Conservation (phyloP, 371 early-diverging fungal species). For the Mortierella sp. region DNA sequence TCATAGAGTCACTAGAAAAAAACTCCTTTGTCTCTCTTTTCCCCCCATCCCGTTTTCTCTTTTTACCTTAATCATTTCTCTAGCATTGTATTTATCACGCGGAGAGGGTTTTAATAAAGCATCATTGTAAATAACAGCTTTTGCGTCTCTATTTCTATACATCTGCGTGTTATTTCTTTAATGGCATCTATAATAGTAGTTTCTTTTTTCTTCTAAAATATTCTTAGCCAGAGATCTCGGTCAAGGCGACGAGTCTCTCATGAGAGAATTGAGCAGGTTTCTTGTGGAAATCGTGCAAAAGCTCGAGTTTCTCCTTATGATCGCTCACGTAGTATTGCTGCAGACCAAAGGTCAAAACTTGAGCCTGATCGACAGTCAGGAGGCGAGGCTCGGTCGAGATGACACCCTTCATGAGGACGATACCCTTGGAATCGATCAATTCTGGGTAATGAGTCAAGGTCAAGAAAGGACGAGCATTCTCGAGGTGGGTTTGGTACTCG, state of each 20-base stretch:
- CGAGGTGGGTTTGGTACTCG: constrained; percentile 90
- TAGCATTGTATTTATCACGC: not conserved
- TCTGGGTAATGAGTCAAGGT: constrained; percentile 93
- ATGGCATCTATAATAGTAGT: not conserved
- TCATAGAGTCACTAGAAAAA: too few relatives aligned
- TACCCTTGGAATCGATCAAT: constrained; percentile 77
- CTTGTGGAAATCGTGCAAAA: constrained; percentile 86
- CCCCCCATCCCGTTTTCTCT: not conserved
- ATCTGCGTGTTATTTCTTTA: not conserved
- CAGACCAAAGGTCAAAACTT: constrained; percentile 83
- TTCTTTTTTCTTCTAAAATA: not conserved
- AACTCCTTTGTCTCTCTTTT: too few relatives aligned
- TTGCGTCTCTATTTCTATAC: not conserved
- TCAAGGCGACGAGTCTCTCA: constrained; percentile 75
- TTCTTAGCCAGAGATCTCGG: constrained; percentile 62
- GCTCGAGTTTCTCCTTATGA: constrained; percentile 67
- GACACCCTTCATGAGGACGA: constrained; percentile 95
- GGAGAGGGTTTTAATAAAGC: constrained; percentile 3
- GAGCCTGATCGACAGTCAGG: constrained; percentile 81
- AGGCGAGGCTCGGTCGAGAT: constrained; percentile 67
- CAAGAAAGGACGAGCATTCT: constrained; percentile 85
- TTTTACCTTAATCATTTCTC: not conserved
- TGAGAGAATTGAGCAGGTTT: constrained; percentile 83
- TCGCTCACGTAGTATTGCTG: constrained; percentile 94
- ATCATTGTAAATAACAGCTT: constrained; percentile 1